Base-by-base conservation (phyloP, 2,329 filamentous ascomycete species). In the Aspergillus tamarii region DNA sequence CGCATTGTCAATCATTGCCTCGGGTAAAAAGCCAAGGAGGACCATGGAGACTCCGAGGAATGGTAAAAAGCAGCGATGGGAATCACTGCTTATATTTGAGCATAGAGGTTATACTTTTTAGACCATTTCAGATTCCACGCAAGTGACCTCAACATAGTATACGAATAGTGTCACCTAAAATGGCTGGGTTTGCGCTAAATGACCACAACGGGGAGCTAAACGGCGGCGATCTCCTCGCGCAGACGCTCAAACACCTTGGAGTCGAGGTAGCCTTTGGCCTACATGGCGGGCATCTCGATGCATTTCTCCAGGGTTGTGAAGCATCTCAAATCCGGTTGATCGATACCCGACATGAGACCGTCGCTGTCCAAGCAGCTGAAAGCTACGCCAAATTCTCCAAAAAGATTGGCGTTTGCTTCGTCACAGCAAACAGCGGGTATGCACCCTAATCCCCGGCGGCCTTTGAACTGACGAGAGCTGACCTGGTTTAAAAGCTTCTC, bases 351-450 rank as follows among this genome's bases (percentile, higher is more conserved):
- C 82, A 84, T 66, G 81, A 84, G 66, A 82, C 82, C 1, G 79
- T 78, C 16, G 81, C 82, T 14, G 79, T 84, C 2, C 81, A 83
- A 67, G 82, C 81, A 9, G 81, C 81, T 0, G 81, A 83, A 67
- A 78, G 77, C 9, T 83, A 83, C 68, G 73, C 79, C 2, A 82
- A 81, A 65, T 70, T 82, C 52, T 77, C 73, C n/a, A 76, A 76
- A 1, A 80, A 80, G 61, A 76, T 80, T 11, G 82, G 80, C 11
- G 77, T 78, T n/a, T 80, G 78, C 62, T 83, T 84, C 60, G 77
- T 83, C 2, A 83, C 82, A 12, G 81, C 81, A 0, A 83, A 83
- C 57, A 83, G 81, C 64, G 81, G 81, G 81, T 82, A 64, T 61
- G 77, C 66, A 11, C 1, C 6, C 50, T 41, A 46, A 14, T 23